Base-by-base conservation (phyloP, 441 rosid species). In the Francoa sonchifolia region DNA sequence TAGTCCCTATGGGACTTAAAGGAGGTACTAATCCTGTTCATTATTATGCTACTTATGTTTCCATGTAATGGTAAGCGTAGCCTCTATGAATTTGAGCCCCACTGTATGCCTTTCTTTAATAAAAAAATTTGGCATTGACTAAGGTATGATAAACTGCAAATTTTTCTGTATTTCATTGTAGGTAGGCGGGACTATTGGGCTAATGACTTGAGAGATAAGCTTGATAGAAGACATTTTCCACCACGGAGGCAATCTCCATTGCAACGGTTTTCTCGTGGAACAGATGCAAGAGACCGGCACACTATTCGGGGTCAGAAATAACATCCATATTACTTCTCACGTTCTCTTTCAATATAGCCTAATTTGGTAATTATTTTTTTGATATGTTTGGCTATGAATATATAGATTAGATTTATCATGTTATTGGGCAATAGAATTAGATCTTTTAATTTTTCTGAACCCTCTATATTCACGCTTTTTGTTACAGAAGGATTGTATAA, bases 151-250 rank as follows among this genome's bases (percentile, higher is more conserved):
- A 29, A 18, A 38, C 57, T 44, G 52, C 46, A 66, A 63, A 41
- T 51, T 54, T 27, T 43, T 26, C 29, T 44, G 27, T 42, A 47
- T 42, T 25, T 46, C 42, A 22, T 39, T 64, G 56, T 68, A 90
- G 96, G 78, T 52, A 73, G 69, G 54, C 62, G 62, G 25, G 79
- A 66, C 58, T 38, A 61, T 69, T 56, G 67, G 34, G 77, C 63
- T 60, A 61, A 59, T 62, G 95, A 92, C 68, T 67, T 86, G 65
- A 80, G 96, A 68, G 64, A 68, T 67, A 86, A 62, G 58, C 85
- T 79, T 70, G 95, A 77, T 50, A 68, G 68, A 57, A 86, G 80
- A 48, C 55, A 55, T 52, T 86, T 92, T 62, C 85, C 86, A 14
- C 63, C 44, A 57, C 61, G 42, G 50, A 76, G 72, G 54, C 57